Percentiles rank a stretch among this genome's conserved stretches.
Evolutionary conservation across 1,139 yeast species (phyloP).

Genomic region (Sugiyamaella sp.): DNA sequence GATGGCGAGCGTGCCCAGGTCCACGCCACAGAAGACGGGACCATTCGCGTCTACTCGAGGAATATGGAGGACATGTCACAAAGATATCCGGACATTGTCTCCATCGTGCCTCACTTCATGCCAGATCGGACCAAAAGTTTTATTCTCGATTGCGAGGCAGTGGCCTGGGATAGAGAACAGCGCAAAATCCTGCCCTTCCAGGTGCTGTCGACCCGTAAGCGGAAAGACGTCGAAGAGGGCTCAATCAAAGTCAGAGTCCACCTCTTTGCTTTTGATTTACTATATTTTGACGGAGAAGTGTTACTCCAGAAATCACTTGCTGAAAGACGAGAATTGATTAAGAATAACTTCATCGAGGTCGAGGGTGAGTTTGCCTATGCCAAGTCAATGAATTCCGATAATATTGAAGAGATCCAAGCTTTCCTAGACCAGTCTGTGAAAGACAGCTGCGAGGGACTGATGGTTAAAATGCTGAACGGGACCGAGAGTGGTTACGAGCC

Average conservation of each 20-base stretch:
- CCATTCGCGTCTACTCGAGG: slow-evolving; percentile 79
- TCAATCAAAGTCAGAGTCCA: slow-evolving; percentile 91
- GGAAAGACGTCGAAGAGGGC: slow-evolving; percentile 86
- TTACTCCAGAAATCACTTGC: slow-evolving; percentile 66
- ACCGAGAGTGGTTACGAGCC: slow-evolving; percentile 87
- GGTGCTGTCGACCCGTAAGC: slow-evolving; percentile 85
- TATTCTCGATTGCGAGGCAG: slow-evolving; percentile 95
- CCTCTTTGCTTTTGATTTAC: slow-evolving; percentile 85
- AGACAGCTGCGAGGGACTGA: slow-evolving; percentile 92
- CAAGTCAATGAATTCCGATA: slow-evolving; percentile 68
- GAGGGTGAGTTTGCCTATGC: slow-evolving; percentile 87
- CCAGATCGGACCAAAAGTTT: slow-evolving; percentile 50
- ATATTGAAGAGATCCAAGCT: slow-evolving; percentile 72
- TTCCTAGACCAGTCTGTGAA: slow-evolving; percentile 88
- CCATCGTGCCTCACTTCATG: slow-evolving; percentile 65
- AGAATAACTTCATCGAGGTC: slow-evolving; percentile 58
- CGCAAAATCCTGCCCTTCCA: slow-evolving; percentile 89
- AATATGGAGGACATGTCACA: slow-evolving; percentile 97
- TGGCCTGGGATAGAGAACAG: slow-evolving; percentile 89
- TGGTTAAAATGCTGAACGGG: slow-evolving; percentile 90
- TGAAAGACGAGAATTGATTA: slow-evolving; percentile 68
- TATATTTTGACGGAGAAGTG: slow-evolving; percentile 72
- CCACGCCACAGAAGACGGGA: slow-evolving; percentile 70
- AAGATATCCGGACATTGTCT: slow-evolving; percentile 86
- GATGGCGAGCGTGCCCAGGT: slow-evolving; percentile 99